phyloP scores from a whole-genome alignment of 2,329 filamentous ascomycete species.

The Calonectria crousiana region DNA sequence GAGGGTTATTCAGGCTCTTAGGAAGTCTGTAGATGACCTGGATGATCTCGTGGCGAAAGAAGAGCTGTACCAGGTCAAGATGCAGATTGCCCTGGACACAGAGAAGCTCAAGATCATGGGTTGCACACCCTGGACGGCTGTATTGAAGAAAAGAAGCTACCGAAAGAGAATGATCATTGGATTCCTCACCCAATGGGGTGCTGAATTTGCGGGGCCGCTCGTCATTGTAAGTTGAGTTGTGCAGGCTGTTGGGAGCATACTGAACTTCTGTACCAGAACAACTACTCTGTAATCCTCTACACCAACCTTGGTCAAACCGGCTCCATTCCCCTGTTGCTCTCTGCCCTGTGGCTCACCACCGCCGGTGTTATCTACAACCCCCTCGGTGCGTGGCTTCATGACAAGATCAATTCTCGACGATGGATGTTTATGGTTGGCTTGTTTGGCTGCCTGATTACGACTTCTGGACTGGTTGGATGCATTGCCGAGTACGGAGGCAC shows the following conservation, averaged over 20 bases:
- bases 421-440: slow-evolving; percentile 56
- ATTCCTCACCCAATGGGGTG: slow-evolving; percentile 65
- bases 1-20: slow-evolving; percentile 54
- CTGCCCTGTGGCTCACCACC: slow-evolving; percentile 56
- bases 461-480: slow-evolving; percentile 49
- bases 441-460: slow-evolving; percentile 54
- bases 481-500: slow-evolving; percentile 52
- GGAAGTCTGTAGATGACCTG: slow-evolving; percentile 40
- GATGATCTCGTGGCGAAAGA: slow-evolving; percentile 57
- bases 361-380: slow-evolving; percentile 63
- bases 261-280: slow-evolving; percentile 51
- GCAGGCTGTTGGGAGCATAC: neutral
- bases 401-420: slow-evolving; percentile 61
- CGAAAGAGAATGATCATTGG: slow-evolving; percentile 64
- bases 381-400: slow-evolving; percentile 61
- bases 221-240: slow-evolving; percentile 58
- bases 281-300: slow-evolving; percentile 54
- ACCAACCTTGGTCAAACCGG: slow-evolving; percentile 54
- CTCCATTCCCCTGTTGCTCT: slow-evolving; percentile 54
- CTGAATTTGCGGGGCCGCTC: slow-evolving; percentile 64
- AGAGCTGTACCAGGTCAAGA: slow-evolving; percentile 60
- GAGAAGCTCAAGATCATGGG: slow-evolving; percentile 54
- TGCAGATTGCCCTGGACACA: slow-evolving; percentile 58
- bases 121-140: slow-evolving; percentile 57
- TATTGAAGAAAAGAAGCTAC: slow-evolving; percentile 60